Percentiles rank a stretch among this genome's conserved stretches.
Conservation (phyloP, 208 protist genomes). For the Leishmania amazonensis region DNA sequence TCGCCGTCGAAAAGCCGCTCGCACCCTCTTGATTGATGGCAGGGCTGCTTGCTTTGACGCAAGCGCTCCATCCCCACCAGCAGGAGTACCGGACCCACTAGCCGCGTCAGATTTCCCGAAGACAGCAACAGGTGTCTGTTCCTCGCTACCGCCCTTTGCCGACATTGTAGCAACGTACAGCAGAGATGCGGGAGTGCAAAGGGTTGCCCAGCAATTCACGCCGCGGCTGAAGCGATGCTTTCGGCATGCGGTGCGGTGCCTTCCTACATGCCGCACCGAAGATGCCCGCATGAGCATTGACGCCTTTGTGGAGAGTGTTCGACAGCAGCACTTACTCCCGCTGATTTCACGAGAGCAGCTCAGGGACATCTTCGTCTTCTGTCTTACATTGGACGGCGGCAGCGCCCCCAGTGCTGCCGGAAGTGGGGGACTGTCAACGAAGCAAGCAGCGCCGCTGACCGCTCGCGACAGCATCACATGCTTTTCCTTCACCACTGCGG, state of each 20-base stretch:
- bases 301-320: slow-evolving; percentile 43
- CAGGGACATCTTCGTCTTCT: slow-evolving; percentile 49
- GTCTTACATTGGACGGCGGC: slow-evolving; percentile 16
- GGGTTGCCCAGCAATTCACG: slow-evolving; percentile 37
- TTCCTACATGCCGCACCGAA: neutral
- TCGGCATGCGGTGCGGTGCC: slow-evolving; percentile 17
- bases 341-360: slow-evolving; percentile 48
- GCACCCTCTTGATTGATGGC: neutral
- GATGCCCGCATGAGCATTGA: slow-evolving; percentile 46
- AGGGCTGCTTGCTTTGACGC: neutral
- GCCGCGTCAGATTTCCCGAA: neutral
- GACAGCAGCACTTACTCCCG: slow-evolving; percentile 46
- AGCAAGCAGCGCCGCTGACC: neutral
- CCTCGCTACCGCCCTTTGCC: neutral
- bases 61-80: neutral
- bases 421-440: neutral
- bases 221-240: slow-evolving; percentile 50
- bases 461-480: slow-evolving; percentile 32
- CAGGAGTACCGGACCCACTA: neutral
- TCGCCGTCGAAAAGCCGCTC: neutral
- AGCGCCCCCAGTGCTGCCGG: neutral
- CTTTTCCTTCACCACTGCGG: slow-evolving; percentile 32
- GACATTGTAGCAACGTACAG: slow-evolving; percentile 11
- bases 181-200: slow-evolving; percentile 28
- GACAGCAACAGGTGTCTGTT: neutral